Percentiles rank a stretch among this genome's conserved stretches.
Evolutionary conservation across 805 yeast genomes (phyloP).

Genomic region (Millerago galiae): DNA sequence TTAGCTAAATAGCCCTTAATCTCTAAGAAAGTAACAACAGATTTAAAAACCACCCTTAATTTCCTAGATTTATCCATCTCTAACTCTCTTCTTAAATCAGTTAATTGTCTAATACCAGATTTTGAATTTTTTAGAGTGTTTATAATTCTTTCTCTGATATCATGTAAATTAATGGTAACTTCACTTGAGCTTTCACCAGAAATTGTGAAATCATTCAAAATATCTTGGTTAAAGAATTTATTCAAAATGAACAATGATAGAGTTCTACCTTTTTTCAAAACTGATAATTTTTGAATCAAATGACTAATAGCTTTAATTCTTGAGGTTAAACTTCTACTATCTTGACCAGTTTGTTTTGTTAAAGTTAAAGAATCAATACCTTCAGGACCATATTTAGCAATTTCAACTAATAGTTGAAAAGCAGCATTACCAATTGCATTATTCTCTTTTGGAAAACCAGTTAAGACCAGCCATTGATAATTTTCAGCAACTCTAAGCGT

Average conservation of each 20-base stretch:
- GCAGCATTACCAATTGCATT: constrained; percentile 50
- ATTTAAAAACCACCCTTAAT: constrained; percentile 40
- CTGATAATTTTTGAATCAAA: constrained; percentile 36
- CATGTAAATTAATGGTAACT: constrained; percentile 24
- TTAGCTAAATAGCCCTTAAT: constrained; percentile 41
- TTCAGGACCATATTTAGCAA: constrained; percentile 46
- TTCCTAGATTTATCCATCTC: constrained; percentile 38
- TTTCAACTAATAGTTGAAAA: constrained; percentile 47
- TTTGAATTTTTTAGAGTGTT: constrained; percentile 51
- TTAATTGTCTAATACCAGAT: constrained; percentile 50
- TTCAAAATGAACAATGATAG: constrained; percentile 49
- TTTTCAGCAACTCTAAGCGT: constrained; percentile 41
- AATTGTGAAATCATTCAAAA: constrained; percentile 12
- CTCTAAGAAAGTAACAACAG: constrained; percentile 40
- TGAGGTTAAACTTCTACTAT: constrained; percentile 60
- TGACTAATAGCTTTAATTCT: constrained; percentile 52
- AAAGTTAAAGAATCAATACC: constrained; percentile 60
- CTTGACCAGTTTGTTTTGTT: constrained; percentile 55
- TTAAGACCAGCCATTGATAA: constrained; percentile 49
- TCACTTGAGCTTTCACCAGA: constrained; percentile 16
- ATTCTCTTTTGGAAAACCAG: constrained; percentile 49
- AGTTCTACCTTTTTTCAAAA: constrained; percentile 40
- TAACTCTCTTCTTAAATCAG: constrained; percentile 56
- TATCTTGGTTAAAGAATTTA: constrained; percentile 31
- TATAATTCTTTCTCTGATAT: constrained; percentile 33